Conservation (phyloP, 306 rosid species). For the Cucurbita pepo region DNA sequence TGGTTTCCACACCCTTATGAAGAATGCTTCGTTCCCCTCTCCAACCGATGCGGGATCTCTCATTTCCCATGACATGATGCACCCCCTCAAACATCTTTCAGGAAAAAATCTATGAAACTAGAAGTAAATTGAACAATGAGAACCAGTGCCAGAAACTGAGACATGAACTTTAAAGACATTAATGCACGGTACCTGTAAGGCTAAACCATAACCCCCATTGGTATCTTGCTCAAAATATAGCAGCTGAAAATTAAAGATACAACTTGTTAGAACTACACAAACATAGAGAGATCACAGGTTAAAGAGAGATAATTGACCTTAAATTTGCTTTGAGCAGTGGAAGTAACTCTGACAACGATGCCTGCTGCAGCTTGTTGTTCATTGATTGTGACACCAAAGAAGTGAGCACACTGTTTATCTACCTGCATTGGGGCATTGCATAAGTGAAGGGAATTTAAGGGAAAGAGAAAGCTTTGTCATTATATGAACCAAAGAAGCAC, state of each 20-base stretch:
- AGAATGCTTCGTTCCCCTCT: too few relatives aligned
- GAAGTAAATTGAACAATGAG: neutral
- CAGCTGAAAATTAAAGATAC: conserved; percentile 42
- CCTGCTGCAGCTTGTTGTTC: conserved; percentile 88
- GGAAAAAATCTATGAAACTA: neutral
- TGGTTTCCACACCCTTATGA: too few relatives aligned
- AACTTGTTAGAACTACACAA: neutral
- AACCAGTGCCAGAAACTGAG: neutral
- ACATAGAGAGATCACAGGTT: neutral
- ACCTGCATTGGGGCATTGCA: conserved; percentile 50
- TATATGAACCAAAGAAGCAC: conserved; percentile 27
- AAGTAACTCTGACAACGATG: conserved; percentile 78
- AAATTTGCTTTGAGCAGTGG: conserved; percentile 88
- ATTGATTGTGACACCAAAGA: conserved; percentile 77
- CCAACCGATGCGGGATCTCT: too few relatives aligned
- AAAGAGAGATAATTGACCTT: conserved; percentile 30
- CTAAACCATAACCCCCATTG: conserved; percentile 75
- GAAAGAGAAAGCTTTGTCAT: conserved; percentile 9
- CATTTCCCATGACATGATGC: neutral
- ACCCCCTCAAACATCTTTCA: neutral
- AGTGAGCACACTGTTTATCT: conserved; percentile 90
- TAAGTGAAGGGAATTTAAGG: neutral
- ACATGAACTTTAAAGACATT: conserved; percentile 5
- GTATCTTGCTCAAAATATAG: conserved; percentile 92
- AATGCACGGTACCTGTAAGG: conserved; percentile 59